These are phyloP conservation scores for Colletotrichum scovillei DNA, from an alignment of 2,329 filamentous ascomycete species.

Conservation along the genomic window DNA sequence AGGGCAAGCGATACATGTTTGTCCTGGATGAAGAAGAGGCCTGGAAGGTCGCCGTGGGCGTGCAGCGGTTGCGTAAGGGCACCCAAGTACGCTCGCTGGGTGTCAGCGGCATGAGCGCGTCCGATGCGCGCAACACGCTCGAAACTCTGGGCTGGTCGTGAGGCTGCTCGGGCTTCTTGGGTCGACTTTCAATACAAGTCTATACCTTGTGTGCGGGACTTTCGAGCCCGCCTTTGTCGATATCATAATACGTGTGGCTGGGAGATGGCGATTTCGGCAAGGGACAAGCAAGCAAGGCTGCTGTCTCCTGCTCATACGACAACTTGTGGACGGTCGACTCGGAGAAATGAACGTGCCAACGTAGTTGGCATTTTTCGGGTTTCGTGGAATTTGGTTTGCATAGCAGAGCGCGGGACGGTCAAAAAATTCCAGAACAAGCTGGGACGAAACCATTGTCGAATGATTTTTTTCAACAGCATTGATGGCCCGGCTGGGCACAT, in stretches of 20 bases:
- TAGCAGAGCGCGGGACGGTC: constrained; percentile 35
- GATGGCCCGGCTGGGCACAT: constrained; percentile 9
- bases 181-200: not conserved
- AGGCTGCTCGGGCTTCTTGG: not conserved
- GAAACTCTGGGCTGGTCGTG: constrained; percentile 68
- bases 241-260: not conserved
- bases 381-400: constrained; percentile 36
- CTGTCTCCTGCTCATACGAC: constrained; percentile 14
- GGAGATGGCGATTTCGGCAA: not conserved
- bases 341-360: not conserved
- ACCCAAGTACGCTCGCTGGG: constrained; percentile 70
- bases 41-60: constrained; percentile 74
- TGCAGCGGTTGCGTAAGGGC: constrained; percentile 70
- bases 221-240: not conserved
- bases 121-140: constrained; percentile 66
- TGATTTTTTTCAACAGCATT: constrained; percentile 18
- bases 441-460: constrained; percentile 18
- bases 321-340: not conserved
- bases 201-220: not conserved
- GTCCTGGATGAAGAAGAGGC: constrained; percentile 72
- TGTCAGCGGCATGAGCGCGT: constrained; percentile 64
- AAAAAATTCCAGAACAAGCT: constrained; percentile 24
- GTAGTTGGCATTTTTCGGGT: constrained; percentile 1
- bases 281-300: not conserved
- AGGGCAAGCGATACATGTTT: constrained; percentile 74